A percentile compares a stretch with the other conserved stretches of the same genome.
Evolutionary conservation across 129 eudicot genomes (phyloP).

Genomic region (Flaveria ramosissima): DNA sequence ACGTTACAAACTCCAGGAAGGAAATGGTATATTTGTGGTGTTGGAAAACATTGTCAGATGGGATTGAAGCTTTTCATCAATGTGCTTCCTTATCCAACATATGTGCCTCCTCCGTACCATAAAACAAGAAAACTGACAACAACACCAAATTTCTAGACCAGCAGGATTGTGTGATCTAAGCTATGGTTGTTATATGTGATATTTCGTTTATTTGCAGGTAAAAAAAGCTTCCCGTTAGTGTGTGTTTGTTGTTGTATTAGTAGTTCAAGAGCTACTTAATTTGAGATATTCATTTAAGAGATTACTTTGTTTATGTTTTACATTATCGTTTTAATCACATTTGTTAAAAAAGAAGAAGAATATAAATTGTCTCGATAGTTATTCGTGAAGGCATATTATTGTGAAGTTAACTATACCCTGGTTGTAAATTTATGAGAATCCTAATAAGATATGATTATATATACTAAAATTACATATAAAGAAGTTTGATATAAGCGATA

Average conservation of each 20-base stretch:
- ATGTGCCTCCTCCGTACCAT: slow-evolving; percentile 31
- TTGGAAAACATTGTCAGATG: slow-evolving; percentile 29
- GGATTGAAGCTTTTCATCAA: slow-evolving; percentile 41
- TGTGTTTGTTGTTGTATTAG: slow-evolving; percentile 1
- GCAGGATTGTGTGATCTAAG: not conserved
- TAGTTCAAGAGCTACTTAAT: not conserved
- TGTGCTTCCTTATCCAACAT: slow-evolving; percentile 31
- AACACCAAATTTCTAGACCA: slow-evolving; percentile 23
- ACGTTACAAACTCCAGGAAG: slow-evolving; percentile 33
- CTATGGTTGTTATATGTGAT: not conserved
- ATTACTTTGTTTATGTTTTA: not conserved
- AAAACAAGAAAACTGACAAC: slow-evolving; percentile 12
- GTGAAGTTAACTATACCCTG: no score
- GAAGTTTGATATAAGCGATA: no score
- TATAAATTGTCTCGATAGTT: no score
- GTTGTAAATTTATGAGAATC: no score
- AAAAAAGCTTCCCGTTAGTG: no score
- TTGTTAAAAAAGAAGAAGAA: no score
- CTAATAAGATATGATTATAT: no score
- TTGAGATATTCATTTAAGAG: not conserved
- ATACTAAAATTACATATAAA: no score
- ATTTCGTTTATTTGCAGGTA: not conserved
- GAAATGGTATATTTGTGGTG: slow-evolving; percentile 47
- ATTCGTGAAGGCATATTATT: no score
- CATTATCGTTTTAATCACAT: no score